phyloP scores from a whole-genome alignment of 2,329 filamentous ascomycete genomes.

The Nigrospora sphaerica region DNA sequence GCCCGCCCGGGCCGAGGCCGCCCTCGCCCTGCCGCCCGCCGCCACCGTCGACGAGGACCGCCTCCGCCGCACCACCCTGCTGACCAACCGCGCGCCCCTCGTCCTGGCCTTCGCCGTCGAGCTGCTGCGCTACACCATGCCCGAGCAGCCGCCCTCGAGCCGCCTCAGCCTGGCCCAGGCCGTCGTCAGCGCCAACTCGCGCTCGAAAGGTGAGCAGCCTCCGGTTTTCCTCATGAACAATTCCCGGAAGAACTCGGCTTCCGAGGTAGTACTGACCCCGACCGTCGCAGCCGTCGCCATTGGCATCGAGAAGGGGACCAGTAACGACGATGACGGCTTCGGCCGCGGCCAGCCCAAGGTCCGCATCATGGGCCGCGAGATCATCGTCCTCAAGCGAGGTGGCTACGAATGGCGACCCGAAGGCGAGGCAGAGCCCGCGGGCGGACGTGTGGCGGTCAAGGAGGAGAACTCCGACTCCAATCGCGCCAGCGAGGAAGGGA shows the following conservation, averaged over 20 bases:
- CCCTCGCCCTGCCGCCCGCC: constrained; percentile 46
- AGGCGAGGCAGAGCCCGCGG: not conserved
- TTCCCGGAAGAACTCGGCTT: too few relatives aligned
- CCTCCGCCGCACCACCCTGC: constrained; percentile 50
- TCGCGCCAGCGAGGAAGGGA: constrained; percentile 8
- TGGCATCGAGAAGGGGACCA: constrained; percentile 59
- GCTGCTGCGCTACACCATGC: constrained; percentile 73
- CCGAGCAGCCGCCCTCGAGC: constrained; percentile 78
- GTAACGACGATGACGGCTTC: constrained; percentile 64
- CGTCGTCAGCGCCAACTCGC: constrained; percentile 74
- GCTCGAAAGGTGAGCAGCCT: constrained; percentile 43
- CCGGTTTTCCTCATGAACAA: too few relatives aligned
- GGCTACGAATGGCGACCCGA: constrained; percentile 55
- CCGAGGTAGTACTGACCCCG: too few relatives aligned
- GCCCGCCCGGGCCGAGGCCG: constrained; percentile 55
- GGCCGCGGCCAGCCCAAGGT: constrained; percentile 70
- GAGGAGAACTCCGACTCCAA: constrained; percentile 7
- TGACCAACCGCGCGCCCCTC: constrained; percentile 76
- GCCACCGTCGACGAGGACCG: constrained; percentile 48
- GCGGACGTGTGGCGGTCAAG: constrained; percentile 1
- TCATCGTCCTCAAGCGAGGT: constrained; percentile 69
- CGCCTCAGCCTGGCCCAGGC: constrained; percentile 76
- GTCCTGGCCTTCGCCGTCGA: constrained; percentile 74
- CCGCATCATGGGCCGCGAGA: constrained; percentile 64
- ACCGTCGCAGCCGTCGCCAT: constrained; percentile 51